Percentiles rank a stretch among this genome's conserved stretches.
Evolutionary conservation across 805 yeast genomes (phyloP).

Genomic region (Ogataea sp.): DNA sequence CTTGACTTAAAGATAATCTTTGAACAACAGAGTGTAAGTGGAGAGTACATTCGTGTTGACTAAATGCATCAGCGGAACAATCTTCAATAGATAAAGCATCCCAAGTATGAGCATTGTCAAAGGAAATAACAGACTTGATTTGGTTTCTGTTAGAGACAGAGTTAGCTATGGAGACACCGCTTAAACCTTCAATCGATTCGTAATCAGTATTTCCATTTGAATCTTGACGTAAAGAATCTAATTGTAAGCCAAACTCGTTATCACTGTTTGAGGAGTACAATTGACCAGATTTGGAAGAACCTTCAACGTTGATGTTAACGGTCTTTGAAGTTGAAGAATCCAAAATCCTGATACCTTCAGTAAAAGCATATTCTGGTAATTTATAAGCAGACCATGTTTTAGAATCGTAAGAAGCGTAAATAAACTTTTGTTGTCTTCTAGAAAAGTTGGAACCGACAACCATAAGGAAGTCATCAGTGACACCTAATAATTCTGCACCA

Average conservation of each 20-base stretch:
- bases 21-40: slow-evolving; percentile 28
- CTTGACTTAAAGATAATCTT: slow-evolving; percentile 8
- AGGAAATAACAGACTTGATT: slow-evolving; percentile 7
- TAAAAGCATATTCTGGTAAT: slow-evolving; percentile 18
- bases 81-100: slow-evolving; percentile 1
- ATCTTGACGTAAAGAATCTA: slow-evolving; percentile 16
- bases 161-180: slow-evolving; percentile 35
- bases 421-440: slow-evolving; percentile 10
- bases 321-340: slow-evolving; percentile 5
- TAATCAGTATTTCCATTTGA: slow-evolving; percentile 32
- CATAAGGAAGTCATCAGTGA: slow-evolving; percentile 24
- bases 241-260: slow-evolving; percentile 3
- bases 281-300: slow-evolving; percentile 1
- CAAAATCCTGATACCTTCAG: slow-evolving; percentile 4
- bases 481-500: slow-evolving; percentile 26
- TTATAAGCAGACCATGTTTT: slow-evolving; percentile 23
- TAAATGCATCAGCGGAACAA: slow-evolving; percentile 2
- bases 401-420: slow-evolving; percentile 27
- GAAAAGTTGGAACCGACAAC: slow-evolving; percentile 25
- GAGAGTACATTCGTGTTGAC: slow-evolving; percentile 10
- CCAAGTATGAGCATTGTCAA: slow-evolving; percentile 12
- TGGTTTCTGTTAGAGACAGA: slow-evolving; percentile 20
- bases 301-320: slow-evolving; percentile 4
- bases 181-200: slow-evolving; percentile 35
- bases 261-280: slow-evolving; percentile 2